Evolutionary conservation across 345 rosid species (phyloP).

Genomic region (Streptanthus diversifolius): DNA sequence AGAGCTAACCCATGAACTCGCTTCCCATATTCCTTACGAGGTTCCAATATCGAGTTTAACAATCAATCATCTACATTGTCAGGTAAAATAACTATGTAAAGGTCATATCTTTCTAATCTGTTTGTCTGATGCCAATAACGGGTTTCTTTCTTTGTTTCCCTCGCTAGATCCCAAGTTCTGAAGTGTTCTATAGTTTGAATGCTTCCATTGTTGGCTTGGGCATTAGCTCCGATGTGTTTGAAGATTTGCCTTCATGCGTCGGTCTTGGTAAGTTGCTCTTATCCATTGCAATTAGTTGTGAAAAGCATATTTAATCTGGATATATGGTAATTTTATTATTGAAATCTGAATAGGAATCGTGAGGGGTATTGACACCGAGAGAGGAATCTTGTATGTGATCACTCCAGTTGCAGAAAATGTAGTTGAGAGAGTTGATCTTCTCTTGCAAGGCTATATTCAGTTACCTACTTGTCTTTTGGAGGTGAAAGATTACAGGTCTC

Average conservation of each 20-base stretch:
- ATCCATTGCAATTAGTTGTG: background rate
- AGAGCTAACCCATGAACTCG: slow-evolving; percentile 80
- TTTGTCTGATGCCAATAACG: slow-evolving; percentile 8
- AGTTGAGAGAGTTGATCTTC: slow-evolving; percentile 73
- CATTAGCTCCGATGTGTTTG: slow-evolving; percentile 52
- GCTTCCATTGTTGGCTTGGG: slow-evolving; percentile 90
- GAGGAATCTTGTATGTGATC: slow-evolving; percentile 64
- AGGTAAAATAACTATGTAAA: slow-evolving; percentile 41
- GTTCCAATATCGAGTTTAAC: slow-evolving; percentile 72
- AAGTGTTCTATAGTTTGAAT: slow-evolving; percentile 75
- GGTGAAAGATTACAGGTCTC: slow-evolving; percentile 77
- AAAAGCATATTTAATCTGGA: background rate
- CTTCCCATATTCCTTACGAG: slow-evolving; percentile 84
- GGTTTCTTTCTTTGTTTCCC: background rate
- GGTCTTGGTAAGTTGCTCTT: slow-evolving; percentile 72
- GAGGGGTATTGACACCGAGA: slow-evolving; percentile 70
- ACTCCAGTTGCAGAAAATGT: slow-evolving; percentile 70
- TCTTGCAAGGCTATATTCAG: slow-evolving; percentile 75
- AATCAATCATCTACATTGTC: slow-evolving; percentile 74
- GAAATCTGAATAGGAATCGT: slow-evolving; percentile 60
- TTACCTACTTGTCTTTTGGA: slow-evolving; percentile 81
- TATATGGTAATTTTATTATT: background rate
- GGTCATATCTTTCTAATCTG: background rate
- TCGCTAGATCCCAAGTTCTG: slow-evolving; percentile 59
- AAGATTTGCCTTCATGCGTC: slow-evolving; percentile 61